Evolutionary conservation across 2,329 filamentous ascomycete genomes (phyloP), one percentile per base, ranked within the genome.

Genomic region (Lachnum nothofagi): DNA sequence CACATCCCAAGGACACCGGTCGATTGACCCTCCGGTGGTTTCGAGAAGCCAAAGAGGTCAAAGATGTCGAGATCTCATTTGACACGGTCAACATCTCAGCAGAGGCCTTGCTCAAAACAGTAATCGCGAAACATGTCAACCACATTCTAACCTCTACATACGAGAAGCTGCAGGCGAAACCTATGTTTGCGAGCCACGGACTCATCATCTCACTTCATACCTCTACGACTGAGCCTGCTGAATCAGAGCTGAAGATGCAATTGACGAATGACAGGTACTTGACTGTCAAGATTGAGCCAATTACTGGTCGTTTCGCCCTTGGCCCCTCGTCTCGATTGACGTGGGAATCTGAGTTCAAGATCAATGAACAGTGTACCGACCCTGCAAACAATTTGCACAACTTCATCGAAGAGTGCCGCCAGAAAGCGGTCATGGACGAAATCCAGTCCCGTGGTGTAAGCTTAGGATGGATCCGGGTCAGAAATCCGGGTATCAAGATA

Each of bases 11-110:
- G 49, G 59, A 69, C 2, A 70, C 77, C 0, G 85, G 81, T 56
- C 69, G 67, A 41, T 65, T 93, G 39, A 75, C 72, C 2, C 70
- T 84, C 33, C 83, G 88, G 56, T 98, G 93, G 91, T 90, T 94
- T 66, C 82, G 88, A 49, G 84, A 91, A 62, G 84, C 83, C 54
- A 83, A 85, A 59, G 86, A 91, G 64, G 80, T 90, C 34, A 77
- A 79, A 53, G 79, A 85, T 48, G 70, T 73, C n/a, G 70, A 80
- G n/a, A 75, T 96, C 23, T 65, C 75, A 2, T 74, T 95, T 27
- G 78, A 94, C 62, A 71, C 77, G 39, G 71, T 78, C 35, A 71
- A 77, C 10, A 74, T 97, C 19, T 93, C 86, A 2, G 77, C 87
- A 42, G 88, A 95, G 63, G 65, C 71, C 4, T 77, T 95, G 3